Percentiles rank a stretch among this genome's conserved stretches.
phyloP scores from a whole-genome alignment of 306 rosid genomes.

The Trifolium pratense region DNA sequence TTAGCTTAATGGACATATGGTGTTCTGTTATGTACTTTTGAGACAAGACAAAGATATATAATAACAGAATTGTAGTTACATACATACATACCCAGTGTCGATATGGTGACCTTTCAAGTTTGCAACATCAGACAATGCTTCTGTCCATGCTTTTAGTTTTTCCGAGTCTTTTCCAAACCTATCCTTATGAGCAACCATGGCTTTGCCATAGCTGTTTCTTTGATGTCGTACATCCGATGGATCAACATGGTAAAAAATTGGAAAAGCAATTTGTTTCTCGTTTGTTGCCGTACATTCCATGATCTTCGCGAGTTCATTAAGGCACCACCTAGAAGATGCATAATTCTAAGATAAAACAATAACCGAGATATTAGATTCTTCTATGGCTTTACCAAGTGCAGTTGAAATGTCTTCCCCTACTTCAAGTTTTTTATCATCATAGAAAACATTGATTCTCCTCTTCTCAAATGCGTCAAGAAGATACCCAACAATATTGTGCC shows the following conservation, averaged over 20 bases:
- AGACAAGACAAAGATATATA: no score
- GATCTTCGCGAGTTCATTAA: neutral
- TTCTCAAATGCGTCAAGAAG: neutral
- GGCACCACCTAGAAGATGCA: neutral
- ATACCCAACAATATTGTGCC: neutral
- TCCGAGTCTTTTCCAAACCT: neutral
- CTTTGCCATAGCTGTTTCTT: neutral
- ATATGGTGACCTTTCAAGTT: neutral
- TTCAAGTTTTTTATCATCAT: neutral
- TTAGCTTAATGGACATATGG: no score
- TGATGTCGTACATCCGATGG: neutral
- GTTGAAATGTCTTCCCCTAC: neutral
- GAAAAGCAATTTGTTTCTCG: neutral
- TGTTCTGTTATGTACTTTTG: no score
- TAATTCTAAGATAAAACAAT: constrained; percentile 7
- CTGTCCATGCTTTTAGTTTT: neutral
- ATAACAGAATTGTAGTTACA: no score
- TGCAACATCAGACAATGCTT: neutral
- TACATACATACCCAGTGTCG: neutral
- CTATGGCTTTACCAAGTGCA: neutral
- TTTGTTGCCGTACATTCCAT: neutral
- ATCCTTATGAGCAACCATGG: neutral
- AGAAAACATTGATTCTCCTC: constrained; percentile 4
- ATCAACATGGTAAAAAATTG: neutral
- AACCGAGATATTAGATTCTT: neutral